These are phyloP conservation scores for Asclepias syriaca DNA, from an alignment of 257 asterid genomes.

Conservation along the genomic window DNA sequence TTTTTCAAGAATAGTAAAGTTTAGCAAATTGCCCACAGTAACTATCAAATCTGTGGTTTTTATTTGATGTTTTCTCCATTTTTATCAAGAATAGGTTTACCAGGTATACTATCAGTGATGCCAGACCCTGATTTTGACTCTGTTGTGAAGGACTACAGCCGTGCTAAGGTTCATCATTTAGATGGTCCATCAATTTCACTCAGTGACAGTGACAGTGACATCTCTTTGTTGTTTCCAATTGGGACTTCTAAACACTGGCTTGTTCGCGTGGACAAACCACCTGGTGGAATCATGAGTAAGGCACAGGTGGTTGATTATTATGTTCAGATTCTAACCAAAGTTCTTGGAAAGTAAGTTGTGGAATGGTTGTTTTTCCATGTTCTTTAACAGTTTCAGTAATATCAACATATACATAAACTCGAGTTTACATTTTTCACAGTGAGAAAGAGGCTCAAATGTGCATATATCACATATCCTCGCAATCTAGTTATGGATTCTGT, in stretches of 20 bases:
- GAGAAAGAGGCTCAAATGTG: conserved; percentile 94
- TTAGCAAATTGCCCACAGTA: neutral
- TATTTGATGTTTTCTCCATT: neutral
- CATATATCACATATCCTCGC: conserved; percentile 73
- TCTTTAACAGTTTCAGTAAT: neutral
- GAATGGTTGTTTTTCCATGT: conserved; percentile 5
- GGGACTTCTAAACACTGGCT: conserved; percentile 71
- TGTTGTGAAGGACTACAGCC: conserved; percentile 44
- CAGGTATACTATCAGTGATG: conserved; percentile 58
- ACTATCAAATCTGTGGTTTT: neutral
- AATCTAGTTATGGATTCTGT: conserved; percentile 75
- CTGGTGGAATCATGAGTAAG: conserved; percentile 54
- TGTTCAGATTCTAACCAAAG: conserved; percentile 61
- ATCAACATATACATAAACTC: conserved; percentile 10
- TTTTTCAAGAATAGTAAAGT: neutral
- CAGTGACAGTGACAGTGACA: conserved; percentile 18
- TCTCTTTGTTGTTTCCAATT: conserved; percentile 45
- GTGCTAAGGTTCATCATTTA: conserved; percentile 30
- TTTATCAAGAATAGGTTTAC: conserved; percentile 38
- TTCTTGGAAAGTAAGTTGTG: conserved; percentile 75
- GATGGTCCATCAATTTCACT: conserved; percentile 25
- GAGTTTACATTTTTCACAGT: conserved; percentile 35
- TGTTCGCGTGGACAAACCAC: conserved; percentile 65
- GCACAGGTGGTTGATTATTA: conserved; percentile 70
- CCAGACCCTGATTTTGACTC: conserved; percentile 65